These are phyloP conservation scores for Evernia prunastri DNA, from an alignment of 495 filamentous ascomycete genomes.

Conservation along the genomic window DNA sequence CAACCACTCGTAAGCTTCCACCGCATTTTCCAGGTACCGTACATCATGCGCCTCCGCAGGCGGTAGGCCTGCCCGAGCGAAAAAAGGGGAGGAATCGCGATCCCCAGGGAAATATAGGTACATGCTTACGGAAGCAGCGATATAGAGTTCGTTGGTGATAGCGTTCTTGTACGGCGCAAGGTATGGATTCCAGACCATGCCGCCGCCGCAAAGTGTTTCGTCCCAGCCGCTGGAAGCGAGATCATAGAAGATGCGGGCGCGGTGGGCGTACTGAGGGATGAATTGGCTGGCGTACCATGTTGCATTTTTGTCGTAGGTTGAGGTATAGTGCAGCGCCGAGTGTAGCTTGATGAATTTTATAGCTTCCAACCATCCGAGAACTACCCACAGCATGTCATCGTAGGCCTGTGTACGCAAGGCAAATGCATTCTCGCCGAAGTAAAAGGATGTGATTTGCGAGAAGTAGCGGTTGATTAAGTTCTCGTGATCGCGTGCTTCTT, in stretches of 20 bases:
- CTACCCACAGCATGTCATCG: slow-evolving; percentile 97
- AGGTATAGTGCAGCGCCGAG: slow-evolving; percentile 53
- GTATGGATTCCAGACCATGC: slow-evolving; percentile 88
- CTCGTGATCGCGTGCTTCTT: slow-evolving; percentile 47
- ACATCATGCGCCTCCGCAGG: slow-evolving; percentile 50
- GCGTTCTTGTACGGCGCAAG: slow-evolving; percentile 90
- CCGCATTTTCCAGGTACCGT: slow-evolving; percentile 60
- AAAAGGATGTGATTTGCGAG: slow-evolving; percentile 64
- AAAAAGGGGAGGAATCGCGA: slow-evolving; percentile 61
- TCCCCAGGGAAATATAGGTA: slow-evolving; percentile 88
- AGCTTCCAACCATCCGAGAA: slow-evolving; percentile 82
- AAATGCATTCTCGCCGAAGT: slow-evolving; percentile 81
- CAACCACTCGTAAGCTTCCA: slow-evolving; percentile 79
- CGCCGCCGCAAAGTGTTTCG: slow-evolving; percentile 71
- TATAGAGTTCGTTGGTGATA: slow-evolving; percentile 90
- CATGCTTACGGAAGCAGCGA: slow-evolving; percentile 80
- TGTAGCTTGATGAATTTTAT: slow-evolving; percentile 68
- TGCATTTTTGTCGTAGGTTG: slow-evolving; percentile 23
- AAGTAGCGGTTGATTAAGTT: slow-evolving; percentile 82
- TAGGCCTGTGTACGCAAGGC: slow-evolving; percentile 72
- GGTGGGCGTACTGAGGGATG: slow-evolving; percentile 72
- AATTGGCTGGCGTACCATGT: slow-evolving; percentile 73
- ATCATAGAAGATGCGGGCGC: slow-evolving; percentile 85
- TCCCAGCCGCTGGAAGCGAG: slow-evolving; percentile 78
- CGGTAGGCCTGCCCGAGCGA: slow-evolving; percentile 22